Evolutionary conservation across 2,329 filamentous ascomycete species (phyloP), one percentile per base, ranked within the genome.

Genomic region (Botrytis paeoniae): DNA sequence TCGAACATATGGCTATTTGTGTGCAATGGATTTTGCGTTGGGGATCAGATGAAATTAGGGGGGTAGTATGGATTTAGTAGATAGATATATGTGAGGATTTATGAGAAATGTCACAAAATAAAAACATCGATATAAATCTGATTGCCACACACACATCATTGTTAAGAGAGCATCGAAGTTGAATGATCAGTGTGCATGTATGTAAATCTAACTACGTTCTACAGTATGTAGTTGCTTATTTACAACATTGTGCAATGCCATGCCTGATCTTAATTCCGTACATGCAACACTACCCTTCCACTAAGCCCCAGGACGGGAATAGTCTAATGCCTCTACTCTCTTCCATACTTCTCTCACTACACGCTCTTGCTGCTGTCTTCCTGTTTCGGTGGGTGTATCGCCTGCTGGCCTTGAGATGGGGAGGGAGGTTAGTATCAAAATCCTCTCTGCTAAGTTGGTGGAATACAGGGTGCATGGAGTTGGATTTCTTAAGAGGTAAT

Each of bases 321-420:
- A 94, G 77, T 93, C 89, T 71, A 94, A 81, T 20, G 85, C 82
- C 69, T 87, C 83, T 9, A 93, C 92, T 48, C 92, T 85, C 76
- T 86, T 87, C 92, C 92, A 94, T 1, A 92, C 89, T 78, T 93
- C 91, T 61, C 91, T 84, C 2, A 93, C 90, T 0, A 90, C 87
- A 73, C 92, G 84, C 77, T 93, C 91, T 77, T 94, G 92, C 14
- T 86, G 85, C 78, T 93, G 84, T 25, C 90, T 85, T 10, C 86
- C 91, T 3, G 89, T 90, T 78, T 94, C 92, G 0, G 81, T 86
- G 4, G 83, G 80, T 2, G 87, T 88, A 32, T 89, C 84, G 0
- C 90, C 91, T 51, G 91, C 91, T 6, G 92, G 90, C 69, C 70
- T 72, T 18, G 22, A n/a, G 6, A 20, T n/a, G n/a, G n/a, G 37